phyloP scores from a whole-genome alignment of 2,329 filamentous ascomycete species.

The Neofusicoccum laricinum region DNA sequence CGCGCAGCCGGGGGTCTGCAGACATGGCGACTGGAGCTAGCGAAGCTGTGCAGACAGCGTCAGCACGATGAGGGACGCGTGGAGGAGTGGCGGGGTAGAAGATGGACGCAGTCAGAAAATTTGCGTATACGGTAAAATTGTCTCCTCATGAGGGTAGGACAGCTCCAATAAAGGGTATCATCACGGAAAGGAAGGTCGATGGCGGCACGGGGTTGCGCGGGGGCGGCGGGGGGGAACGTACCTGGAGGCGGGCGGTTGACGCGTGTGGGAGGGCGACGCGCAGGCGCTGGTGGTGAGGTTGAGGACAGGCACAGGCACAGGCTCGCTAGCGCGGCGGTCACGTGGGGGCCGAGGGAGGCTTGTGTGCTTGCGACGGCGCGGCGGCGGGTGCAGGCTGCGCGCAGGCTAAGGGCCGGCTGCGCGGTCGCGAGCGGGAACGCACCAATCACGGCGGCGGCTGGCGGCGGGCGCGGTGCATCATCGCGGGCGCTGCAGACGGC shows the following conservation, averaged over 20 bases:
- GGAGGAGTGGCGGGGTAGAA: neutral
- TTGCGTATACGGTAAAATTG: conserved; percentile 18
- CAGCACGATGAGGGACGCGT: neutral
- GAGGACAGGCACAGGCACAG: neutral
- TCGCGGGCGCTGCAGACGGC: conserved; percentile 3
- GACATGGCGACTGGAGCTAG: conserved; percentile 28
- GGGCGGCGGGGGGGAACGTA: neutral
- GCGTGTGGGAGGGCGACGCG: neutral
- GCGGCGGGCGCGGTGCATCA: neutral
- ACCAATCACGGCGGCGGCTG: neutral
- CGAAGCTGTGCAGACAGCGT: neutral
- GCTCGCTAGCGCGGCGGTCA: neutral
- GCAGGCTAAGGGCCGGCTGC: neutral
- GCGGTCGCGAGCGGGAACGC: neutral
- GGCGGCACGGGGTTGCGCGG: conserved; percentile 12
- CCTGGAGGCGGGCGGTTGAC: neutral
- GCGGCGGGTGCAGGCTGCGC: neutral
- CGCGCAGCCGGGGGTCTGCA: conserved; percentile 48
- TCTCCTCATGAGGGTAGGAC: conserved; percentile 55
- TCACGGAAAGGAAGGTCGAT: conserved; percentile 40
- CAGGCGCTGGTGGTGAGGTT: neutral
- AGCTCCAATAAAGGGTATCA: conserved; percentile 72
- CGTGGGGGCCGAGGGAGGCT: neutral
- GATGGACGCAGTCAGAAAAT: conserved; percentile 8
- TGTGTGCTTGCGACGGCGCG: no score